These are phyloP conservation scores for Fusarium sp. DNA, from an alignment of 2,329 filamentous ascomycete species.

Conservation along the genomic window DNA sequence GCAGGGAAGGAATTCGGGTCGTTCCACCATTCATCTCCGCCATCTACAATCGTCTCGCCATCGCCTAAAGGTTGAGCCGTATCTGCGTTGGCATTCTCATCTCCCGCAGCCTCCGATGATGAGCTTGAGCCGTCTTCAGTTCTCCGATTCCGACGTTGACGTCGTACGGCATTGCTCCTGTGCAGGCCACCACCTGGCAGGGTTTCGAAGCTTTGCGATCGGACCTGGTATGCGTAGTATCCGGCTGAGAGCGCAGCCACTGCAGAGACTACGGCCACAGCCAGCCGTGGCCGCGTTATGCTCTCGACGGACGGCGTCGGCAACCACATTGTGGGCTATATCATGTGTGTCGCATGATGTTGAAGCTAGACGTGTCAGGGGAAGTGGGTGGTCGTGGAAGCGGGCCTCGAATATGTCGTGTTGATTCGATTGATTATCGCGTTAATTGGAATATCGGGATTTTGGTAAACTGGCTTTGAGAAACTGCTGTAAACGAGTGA, in stretches of 20 bases:
- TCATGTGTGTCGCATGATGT: slow-evolving; percentile 51
- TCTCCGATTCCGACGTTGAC: slow-evolving; percentile 54
- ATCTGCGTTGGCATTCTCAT: slow-evolving; percentile 59
- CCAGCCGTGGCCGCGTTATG: slow-evolving; percentile 65
- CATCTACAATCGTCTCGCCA: slow-evolving; percentile 55
- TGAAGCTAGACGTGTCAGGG: slow-evolving; percentile 27
- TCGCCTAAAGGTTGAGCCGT: slow-evolving; percentile 49
- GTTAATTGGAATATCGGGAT: not conserved
- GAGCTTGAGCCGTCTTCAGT: slow-evolving; percentile 57
- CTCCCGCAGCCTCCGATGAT: slow-evolving; percentile 55
- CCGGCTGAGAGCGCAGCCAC: slow-evolving; percentile 67
- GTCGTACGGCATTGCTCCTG: slow-evolving; percentile 75
- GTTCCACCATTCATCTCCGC: slow-evolving; percentile 66
- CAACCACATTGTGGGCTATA: slow-evolving; percentile 59
- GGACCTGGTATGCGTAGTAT: slow-evolving; percentile 67
- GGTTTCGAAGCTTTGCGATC: slow-evolving; percentile 41
- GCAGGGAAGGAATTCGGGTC: slow-evolving; percentile 56
- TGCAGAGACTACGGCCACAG: slow-evolving; percentile 67
- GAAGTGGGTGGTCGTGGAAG: slow-evolving; percentile 4
- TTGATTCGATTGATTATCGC: not conserved
- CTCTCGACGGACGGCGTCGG: slow-evolving; percentile 64
- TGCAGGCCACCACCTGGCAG: slow-evolving; percentile 60
- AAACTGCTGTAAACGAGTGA: not conserved
- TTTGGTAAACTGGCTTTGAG: not conserved
- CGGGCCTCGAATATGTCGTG: not conserved